Evolutionary conservation across 495 filamentous ascomycete genomes (phyloP).

Genomic region (Thozetella sp.): DNA sequence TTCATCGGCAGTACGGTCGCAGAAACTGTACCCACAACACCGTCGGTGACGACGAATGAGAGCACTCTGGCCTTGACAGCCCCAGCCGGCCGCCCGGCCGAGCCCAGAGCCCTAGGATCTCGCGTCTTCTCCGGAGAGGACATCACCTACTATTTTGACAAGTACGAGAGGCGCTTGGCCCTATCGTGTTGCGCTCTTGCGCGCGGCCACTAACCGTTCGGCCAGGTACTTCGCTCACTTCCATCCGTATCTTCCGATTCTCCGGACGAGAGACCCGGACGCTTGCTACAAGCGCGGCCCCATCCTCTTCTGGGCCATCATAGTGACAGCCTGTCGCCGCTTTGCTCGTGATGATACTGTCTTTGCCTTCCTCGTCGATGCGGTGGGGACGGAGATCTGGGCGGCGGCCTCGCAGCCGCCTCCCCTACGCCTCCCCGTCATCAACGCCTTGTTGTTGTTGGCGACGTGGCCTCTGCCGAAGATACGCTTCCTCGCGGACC

Average conservation of each 20-base stretch:
- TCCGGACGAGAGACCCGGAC: constrained; percentile 37
- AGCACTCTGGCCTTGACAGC: constrained; percentile 3
- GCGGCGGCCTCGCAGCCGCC: constrained; percentile 27
- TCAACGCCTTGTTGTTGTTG: constrained; percentile 43
- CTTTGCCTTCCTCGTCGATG: constrained; percentile 37
- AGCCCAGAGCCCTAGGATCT: constrained; percentile 41
- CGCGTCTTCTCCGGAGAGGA: constrained; percentile 46
- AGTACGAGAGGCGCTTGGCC: constrained; percentile 19
- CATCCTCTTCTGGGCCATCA: constrained; percentile 46
- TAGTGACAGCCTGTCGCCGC: constrained; percentile 40
- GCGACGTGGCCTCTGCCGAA: constrained; percentile 42
- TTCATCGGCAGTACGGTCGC: not conserved
- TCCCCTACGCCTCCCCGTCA: constrained; percentile 31
- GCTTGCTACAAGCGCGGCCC: constrained; percentile 34
- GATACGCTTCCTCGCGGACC: constrained; percentile 42
- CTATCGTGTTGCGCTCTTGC: too few relatives aligned
- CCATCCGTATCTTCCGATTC: constrained; percentile 44
- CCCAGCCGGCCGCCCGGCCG: constrained; percentile 15
- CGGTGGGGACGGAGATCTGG: constrained; percentile 36
- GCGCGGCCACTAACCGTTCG: too few relatives aligned
- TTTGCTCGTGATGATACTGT: constrained; percentile 40
- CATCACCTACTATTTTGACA: constrained; percentile 46
- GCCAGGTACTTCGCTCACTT: constrained; percentile 41
- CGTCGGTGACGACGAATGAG: constrained; percentile 8
- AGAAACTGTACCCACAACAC: constrained; percentile 12